Percentiles rank a stretch among this genome's conserved stretches.
Conservation (phyloP, 192 early-diverging fungal species). For the Coemansia sp. region DNA sequence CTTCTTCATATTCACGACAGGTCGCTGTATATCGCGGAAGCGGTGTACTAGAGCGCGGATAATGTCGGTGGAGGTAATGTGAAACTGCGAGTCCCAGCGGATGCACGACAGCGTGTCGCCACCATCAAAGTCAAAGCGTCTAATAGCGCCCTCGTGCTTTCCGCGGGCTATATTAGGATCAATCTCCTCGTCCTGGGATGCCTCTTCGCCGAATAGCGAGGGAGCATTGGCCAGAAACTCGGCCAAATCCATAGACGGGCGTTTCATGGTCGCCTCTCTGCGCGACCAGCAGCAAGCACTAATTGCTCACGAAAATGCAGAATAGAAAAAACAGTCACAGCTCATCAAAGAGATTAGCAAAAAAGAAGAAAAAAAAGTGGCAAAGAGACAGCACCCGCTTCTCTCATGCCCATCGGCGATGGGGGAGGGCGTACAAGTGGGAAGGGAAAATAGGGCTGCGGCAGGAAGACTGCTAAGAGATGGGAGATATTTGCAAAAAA, state of each 20-base stretch:
- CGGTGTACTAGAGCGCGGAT: conserved; percentile 86
- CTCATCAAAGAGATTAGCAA: not conserved
- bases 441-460: no score
- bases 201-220: conserved; percentile 51
- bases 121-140: conserved; percentile 64
- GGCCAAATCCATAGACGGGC: conserved; percentile 31
- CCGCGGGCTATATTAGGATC: conserved; percentile 45
- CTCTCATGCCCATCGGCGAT: not conserved
- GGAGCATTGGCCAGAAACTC: conserved; percentile 53
- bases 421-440: not conserved
- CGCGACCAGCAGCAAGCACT: conserved; percentile 33
- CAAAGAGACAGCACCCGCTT: not conserved
- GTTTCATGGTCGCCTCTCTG: conserved; percentile 36
- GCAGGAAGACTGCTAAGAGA: no score
- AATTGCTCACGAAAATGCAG: conserved; percentile 2
- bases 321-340: not conserved
- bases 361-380: conserved; percentile 1
- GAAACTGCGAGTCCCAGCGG: conserved; percentile 87
- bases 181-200: conserved; percentile 39
- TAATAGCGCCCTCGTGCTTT: conserved; percentile 36
- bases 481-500: no score
- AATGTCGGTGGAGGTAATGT: conserved; percentile 97
- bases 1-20: conserved; percentile 88
- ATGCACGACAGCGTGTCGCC: conserved; percentile 92
- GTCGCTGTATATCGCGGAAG: conserved; percentile 86